phyloP scores from a whole-genome alignment of 768 basidiomycete species.

The Hypholoma fasciculare region DNA sequence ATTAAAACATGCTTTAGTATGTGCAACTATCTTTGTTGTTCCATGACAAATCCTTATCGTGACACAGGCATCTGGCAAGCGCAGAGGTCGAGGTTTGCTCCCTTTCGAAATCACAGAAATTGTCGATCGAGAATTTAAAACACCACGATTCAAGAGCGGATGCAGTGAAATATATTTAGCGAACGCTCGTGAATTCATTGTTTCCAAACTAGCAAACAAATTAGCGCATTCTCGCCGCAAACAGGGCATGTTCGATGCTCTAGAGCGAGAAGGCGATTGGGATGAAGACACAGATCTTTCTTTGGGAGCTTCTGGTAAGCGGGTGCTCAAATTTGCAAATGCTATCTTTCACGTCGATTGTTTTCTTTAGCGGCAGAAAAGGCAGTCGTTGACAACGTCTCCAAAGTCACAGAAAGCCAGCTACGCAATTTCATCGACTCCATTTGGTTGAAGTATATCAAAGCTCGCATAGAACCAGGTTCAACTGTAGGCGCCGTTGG shows the following conservation, averaged over 20 bases:
- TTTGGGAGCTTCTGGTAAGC: slow-evolving; percentile 70
- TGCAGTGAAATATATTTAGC: slow-evolving; percentile 72
- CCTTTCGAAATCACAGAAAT: slow-evolving; percentile 86
- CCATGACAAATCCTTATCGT: background rate
- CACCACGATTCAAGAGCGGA: slow-evolving; percentile 61
- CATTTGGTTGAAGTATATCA: slow-evolving; percentile 90
- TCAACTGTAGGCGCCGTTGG: slow-evolving; percentile 99
- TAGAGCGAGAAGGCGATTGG: slow-evolving; percentile 75
- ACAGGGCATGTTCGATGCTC: slow-evolving; percentile 83
- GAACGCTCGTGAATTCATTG: slow-evolving; percentile 71
- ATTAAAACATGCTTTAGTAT: slow-evolving; percentile 81
- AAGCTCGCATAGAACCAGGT: slow-evolving; percentile 97
- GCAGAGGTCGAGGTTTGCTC: slow-evolving; percentile 63
- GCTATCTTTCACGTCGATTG: background rate
- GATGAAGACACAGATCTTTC: slow-evolving; percentile 76
- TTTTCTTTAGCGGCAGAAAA: slow-evolving; percentile 55
- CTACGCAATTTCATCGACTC: slow-evolving; percentile 78
- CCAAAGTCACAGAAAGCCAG: slow-evolving; percentile 86
- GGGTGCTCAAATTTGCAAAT: background rate
- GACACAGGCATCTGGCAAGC: slow-evolving; percentile 60
- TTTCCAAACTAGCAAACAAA: slow-evolving; percentile 59
- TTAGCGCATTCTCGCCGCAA: slow-evolving; percentile 67
- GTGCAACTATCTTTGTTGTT: slow-evolving; percentile 13
- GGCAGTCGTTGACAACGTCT: slow-evolving; percentile 83
- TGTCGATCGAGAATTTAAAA: slow-evolving; percentile 60